Evolutionary conservation across 2,329 filamentous ascomycete species (phyloP).

Genomic region (Periconia sp.): DNA sequence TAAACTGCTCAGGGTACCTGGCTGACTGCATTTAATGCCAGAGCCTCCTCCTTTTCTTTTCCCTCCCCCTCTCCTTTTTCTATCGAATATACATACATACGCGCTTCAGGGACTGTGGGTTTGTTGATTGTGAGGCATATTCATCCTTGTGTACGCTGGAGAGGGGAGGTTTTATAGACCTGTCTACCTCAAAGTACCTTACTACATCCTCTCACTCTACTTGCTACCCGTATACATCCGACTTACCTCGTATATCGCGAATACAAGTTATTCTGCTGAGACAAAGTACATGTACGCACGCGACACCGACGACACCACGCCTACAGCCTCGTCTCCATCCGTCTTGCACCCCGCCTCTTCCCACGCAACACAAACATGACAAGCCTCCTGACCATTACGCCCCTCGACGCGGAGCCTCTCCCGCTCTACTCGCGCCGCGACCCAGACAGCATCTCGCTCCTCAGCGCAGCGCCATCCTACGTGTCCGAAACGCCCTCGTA

Average conservation of each 20-base stretch:
- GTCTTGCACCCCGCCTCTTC: neutral
- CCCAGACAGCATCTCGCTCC: conserved; percentile 68
- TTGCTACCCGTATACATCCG: too few species aligned
- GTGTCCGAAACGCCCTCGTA: conserved; percentile 67
- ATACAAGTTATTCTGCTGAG: neutral
- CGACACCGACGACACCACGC: too few species aligned
- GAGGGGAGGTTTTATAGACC: too few species aligned
- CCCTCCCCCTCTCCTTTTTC: too few species aligned
- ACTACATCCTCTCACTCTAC: neutral
- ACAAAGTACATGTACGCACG: neutral
- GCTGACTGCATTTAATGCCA: neutral
- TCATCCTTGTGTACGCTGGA: too few species aligned
- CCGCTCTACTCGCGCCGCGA: conserved; percentile 46
- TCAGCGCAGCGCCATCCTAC: conserved; percentile 69
- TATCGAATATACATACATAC: too few species aligned
- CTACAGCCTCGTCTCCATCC: too few species aligned
- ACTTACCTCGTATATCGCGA: neutral
- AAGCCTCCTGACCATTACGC: conserved; percentile 27
- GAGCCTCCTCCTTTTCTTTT: neutral
- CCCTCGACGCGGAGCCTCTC: conserved; percentile 28
- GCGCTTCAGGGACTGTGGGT: too few species aligned
- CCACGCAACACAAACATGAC: conserved; percentile 17
- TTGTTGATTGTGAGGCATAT: too few species aligned
- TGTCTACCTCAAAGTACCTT: neutral
- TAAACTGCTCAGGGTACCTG: neutral